Base-by-base conservation (phyloP, 805 yeast species). In the Saccharomycopsis babjevae region DNA sequence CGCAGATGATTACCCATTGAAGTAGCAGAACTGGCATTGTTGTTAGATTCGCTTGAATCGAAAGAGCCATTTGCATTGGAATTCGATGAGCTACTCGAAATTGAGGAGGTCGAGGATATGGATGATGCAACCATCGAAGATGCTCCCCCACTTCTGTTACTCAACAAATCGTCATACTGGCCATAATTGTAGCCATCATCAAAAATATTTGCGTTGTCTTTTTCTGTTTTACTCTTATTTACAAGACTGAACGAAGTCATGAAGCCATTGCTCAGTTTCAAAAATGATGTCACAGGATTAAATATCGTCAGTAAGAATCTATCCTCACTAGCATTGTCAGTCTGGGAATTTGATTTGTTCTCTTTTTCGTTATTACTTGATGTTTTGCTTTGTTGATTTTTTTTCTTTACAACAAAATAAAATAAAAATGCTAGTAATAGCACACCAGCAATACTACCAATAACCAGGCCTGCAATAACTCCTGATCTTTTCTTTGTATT, bases 401-500 rank as follows among this genome's bases (percentile, higher is more conserved):
- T 42, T 32, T 54, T 57, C 43, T 52, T 59, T 7, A 16, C 32
- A 13, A 55, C 32, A 18, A 56, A 50, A 28, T 36, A 56, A 30
- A 59, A 32, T 7, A 58, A 39, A 13, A 56, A 34, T 32, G 61
- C 38, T n/a, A 57, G 7, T 11, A 58, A n/a, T 7, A 54, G 18
- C 5, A 61, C 16, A 1, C 64, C 65, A 20, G 38, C 55, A 15
- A 63, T 30, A 36, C 61, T 54, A 18, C 65, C 65, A 15, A 55
- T 56, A 30, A 61, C 52, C 39, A 60, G 54, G 7, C 65, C 65
- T 16, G 65, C 65, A 10, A 62, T 38, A 18, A 36, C 42, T 1
- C 58, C 55, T 8, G 22, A 54, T 25, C 20, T 43, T 7, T 39
- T 39, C 10, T 20, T 42, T 28, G 22, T 5, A 20, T 18, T 18